Percentiles rank a stretch among this genome's conserved stretches.
Conservation (phyloP, 495 filamentous ascomycete genomes). For the Penicillium antarcticum region DNA sequence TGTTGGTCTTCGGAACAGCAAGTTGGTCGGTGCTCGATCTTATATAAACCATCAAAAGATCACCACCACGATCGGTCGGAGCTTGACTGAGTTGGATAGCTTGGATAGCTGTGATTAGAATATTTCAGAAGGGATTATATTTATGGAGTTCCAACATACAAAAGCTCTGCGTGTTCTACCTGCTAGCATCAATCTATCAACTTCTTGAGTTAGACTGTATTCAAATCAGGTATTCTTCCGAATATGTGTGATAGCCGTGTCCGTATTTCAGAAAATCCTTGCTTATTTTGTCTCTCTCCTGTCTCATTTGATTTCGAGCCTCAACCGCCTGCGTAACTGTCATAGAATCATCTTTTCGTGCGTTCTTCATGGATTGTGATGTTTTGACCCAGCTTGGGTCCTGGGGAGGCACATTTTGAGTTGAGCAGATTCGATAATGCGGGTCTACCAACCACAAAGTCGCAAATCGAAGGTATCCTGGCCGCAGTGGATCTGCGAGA, state of each 20-base stretch:
- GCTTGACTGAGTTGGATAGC: not conserved
- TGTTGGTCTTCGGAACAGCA: no score
- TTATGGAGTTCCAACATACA: not conserved
- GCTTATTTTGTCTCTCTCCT: constrained; percentile 6
- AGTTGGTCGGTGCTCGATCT: no score
- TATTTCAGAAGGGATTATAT: no score
- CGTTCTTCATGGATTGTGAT: not conserved
- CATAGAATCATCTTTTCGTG: constrained; percentile 1
- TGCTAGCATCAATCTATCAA: not conserved
- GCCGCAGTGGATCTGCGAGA: constrained; percentile 6
- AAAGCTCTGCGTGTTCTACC: no score
- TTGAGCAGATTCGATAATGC: constrained; percentile 7
- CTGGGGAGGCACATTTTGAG: constrained; percentile 1
- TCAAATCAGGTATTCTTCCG: not conserved
- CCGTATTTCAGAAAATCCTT: not conserved
- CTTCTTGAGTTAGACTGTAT: not conserved
- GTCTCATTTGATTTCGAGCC: constrained; percentile 4
- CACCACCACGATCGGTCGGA: not conserved
- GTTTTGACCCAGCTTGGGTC: not conserved
- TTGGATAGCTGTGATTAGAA: not conserved
- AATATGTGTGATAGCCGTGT: constrained; percentile 4
- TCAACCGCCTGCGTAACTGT: constrained; percentile 1
- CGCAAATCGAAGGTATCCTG: constrained; percentile 5
- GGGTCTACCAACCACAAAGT: constrained; percentile 10
- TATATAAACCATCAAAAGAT: not conserved